Percentiles rank a stretch among this genome's conserved stretches.
phyloP scores from a whole-genome alignment of 106 monocot genomes.

The Apostasia shenzhenica region DNA sequence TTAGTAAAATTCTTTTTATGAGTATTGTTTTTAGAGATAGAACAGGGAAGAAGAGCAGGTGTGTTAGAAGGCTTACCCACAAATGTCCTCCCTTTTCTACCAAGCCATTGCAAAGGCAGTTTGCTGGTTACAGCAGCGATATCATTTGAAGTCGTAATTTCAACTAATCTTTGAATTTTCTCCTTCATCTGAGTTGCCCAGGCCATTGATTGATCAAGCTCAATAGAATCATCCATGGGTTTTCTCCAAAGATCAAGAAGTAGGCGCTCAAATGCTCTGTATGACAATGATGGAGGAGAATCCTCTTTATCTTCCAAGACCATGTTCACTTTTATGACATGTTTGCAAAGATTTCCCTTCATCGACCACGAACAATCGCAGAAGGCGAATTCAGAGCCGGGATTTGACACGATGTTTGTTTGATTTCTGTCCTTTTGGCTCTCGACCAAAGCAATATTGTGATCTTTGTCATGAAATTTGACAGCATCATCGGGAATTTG shows the following conservation, averaged over 20 bases:
- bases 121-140: constrained; percentile 43
- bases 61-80: constrained; percentile 31
- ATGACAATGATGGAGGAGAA: constrained; percentile 41
- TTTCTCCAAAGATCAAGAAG: constrained; percentile 54
- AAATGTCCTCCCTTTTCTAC: constrained; percentile 59
- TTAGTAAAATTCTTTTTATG: constrained; percentile 17
- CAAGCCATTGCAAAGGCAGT: constrained; percentile 64
- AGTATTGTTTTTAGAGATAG: constrained; percentile 3
- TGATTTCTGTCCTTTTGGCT: constrained; percentile 51
- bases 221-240: constrained; percentile 70
- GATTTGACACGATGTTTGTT: constrained; percentile 61
- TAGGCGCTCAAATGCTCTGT: constrained; percentile 46
- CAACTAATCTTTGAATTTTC: constrained; percentile 43
- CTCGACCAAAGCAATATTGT: constrained; percentile 51
- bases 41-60: constrained; percentile 13
- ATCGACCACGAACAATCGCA: constrained; percentile 91
- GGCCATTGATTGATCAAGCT: constrained; percentile 69
- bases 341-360: constrained; percentile 94
- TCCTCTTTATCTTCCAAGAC: constrained; percentile 34
- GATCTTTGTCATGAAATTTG: constrained; percentile 40
- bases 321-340: constrained; percentile 79
- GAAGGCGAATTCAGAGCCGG: constrained; percentile 81
- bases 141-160: constrained; percentile 46
- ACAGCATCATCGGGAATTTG: constrained; percentile 76
- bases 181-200: constrained; percentile 61